Percentiles rank a stretch among this genome's conserved stretches.
These are phyloP conservation scores for Corchorus olitorius DNA, from an alignment of 345 rosid genomes.

Conservation along the genomic window DNA sequence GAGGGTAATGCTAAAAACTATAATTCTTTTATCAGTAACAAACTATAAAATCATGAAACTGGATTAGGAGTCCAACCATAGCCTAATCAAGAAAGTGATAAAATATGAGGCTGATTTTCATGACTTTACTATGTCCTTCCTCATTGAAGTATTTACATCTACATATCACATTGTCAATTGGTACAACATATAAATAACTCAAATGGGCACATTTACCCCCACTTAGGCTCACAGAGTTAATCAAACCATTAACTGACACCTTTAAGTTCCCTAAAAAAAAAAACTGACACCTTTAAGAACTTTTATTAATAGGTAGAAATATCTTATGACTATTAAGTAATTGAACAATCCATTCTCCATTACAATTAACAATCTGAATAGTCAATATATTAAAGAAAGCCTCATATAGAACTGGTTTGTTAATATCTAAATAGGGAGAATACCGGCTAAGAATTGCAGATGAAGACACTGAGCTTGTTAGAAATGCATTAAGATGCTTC, in stretches of 20 bases:
- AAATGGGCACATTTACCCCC: conserved; percentile 1
- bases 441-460: background rate
- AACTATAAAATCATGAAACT: conserved; percentile 3
- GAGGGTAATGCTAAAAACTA: background rate
- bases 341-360: background rate
- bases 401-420: background rate
- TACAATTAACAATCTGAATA: background rate
- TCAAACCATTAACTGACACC: background rate
- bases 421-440: background rate
- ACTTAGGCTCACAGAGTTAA: background rate
- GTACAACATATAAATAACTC: background rate
- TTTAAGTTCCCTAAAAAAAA: too few relatives aligned
- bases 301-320: background rate
- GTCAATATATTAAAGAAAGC: background rate
- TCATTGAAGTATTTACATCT: background rate
- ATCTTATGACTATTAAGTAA: conserved; percentile 1
- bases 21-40: background rate
- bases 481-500: background rate
- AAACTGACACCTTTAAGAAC: background rate
- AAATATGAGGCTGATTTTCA: background rate
- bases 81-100: background rate
- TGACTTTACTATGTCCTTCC: background rate
- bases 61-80: conserved; percentile 6
- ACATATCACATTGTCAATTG: conserved; percentile 1
- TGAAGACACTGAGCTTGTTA: background rate